Evolutionary conservation across 192 early-diverging fungal species (phyloP).

Genomic region (Allomyces macrogynus): DNA sequence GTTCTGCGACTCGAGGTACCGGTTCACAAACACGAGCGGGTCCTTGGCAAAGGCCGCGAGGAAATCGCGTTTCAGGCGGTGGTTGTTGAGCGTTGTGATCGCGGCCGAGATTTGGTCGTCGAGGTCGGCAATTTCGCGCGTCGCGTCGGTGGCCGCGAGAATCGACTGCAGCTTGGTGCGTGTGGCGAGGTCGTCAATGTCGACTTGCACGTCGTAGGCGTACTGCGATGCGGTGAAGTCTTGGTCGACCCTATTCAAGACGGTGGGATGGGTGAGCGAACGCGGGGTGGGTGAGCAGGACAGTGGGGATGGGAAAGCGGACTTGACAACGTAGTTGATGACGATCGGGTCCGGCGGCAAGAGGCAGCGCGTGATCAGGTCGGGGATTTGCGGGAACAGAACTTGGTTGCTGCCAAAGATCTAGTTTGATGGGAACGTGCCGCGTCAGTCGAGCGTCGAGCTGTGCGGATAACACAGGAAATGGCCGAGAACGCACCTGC

Average conservation of each 20-base stretch:
- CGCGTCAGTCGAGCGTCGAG: no score
- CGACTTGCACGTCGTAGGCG: slow-evolving; percentile 85
- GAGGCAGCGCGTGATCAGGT: slow-evolving; percentile 54
- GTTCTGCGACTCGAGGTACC: slow-evolving; percentile 83
- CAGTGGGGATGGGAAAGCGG: slow-evolving; percentile 5
- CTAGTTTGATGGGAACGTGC: slow-evolving; percentile 6
- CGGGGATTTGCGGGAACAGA: slow-evolving; percentile 60
- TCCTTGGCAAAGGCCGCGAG: slow-evolving; percentile 66
- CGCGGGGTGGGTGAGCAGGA: no score
- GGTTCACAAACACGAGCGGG: slow-evolving; percentile 73
- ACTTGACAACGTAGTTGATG: slow-evolving; percentile 74
- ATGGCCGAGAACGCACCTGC: slow-evolving; percentile 19
- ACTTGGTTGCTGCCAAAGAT: slow-evolving; percentile 45
- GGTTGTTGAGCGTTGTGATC: slow-evolving; percentile 67
- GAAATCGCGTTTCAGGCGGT: slow-evolving; percentile 81
- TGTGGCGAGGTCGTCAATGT: slow-evolving; percentile 52
- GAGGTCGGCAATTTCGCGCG: slow-evolving; percentile 30
- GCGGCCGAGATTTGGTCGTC: slow-evolving; percentile 44
- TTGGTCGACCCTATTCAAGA: slow-evolving; percentile 38
- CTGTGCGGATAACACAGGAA: no score
- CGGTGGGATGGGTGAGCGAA: no score
- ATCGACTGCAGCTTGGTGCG: slow-evolving; percentile 15
- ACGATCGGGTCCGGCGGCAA: slow-evolving; percentile 66
- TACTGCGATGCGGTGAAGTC: slow-evolving; percentile 47
- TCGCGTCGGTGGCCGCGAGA: slow-evolving; percentile 57